phyloP scores from a whole-genome alignment of 2,329 filamentous ascomycete genomes.

The Colletotrichum echinochloae region DNA sequence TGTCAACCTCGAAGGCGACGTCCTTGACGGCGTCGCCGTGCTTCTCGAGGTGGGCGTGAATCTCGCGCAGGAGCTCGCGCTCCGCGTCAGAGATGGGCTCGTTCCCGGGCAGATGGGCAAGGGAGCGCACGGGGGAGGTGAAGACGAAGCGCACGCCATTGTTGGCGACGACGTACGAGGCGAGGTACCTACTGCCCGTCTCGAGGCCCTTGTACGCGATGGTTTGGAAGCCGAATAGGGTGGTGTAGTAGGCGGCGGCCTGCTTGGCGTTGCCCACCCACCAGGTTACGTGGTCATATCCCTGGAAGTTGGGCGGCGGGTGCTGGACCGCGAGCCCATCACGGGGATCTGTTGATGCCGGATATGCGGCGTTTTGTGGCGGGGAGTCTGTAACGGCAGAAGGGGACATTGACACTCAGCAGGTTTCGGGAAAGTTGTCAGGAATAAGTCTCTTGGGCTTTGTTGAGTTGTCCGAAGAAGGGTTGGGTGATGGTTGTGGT shows the following conservation, averaged over 20 bases:
- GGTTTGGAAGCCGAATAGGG: conserved; percentile 85
- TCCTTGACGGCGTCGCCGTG: conserved; percentile 97
- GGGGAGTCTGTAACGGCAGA: conserved; percentile 67
- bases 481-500: background rate
- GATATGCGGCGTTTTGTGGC: conserved; percentile 56
- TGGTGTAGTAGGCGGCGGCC: conserved; percentile 88
- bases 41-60: conserved; percentile 84
- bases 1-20: conserved; percentile 94
- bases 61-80: conserved; percentile 73
- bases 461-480: background rate
- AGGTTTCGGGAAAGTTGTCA: conserved; percentile 29
- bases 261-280: conserved; percentile 98
- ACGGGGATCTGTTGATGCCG: conserved; percentile 52
- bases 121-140: conserved; percentile 81
- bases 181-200: conserved; percentile 83
- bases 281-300: conserved; percentile 95
- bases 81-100: conserved; percentile 75
- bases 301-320: conserved; percentile 72
- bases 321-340: conserved; percentile 66
- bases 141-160: conserved; percentile 84
- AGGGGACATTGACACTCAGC: conserved; percentile 64
- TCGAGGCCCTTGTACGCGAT: conserved; percentile 90
- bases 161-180: conserved; percentile 87
- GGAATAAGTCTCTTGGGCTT: background rate
- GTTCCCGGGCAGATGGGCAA: conserved; percentile 64